These are phyloP conservation scores for Paecilomyces fulvus DNA, from an alignment of 2,329 filamentous ascomycete species.

Conservation along the genomic window DNA sequence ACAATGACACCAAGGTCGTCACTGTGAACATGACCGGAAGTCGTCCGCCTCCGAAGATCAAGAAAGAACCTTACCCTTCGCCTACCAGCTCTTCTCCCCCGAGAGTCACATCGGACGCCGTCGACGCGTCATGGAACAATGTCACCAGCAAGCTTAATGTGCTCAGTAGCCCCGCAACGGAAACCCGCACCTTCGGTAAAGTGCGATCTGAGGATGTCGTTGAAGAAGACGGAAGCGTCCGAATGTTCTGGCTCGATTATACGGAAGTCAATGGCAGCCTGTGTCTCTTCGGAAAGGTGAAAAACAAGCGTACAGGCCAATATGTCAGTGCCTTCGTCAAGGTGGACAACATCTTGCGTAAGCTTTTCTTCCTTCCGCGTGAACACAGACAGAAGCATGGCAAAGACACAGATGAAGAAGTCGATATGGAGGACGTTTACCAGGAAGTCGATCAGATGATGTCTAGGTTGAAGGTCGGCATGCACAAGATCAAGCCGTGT, in stretches of 20 bases:
- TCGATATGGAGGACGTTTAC: slow-evolving; percentile 85
- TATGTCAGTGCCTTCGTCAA: slow-evolving; percentile 94
- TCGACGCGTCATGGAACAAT: slow-evolving; percentile 83
- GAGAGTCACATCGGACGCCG: slow-evolving; percentile 48
- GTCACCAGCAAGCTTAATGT: slow-evolving; percentile 82
- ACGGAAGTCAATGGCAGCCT: slow-evolving; percentile 84
- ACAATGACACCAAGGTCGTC: slow-evolving; percentile 51
- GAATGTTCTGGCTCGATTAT: slow-evolving; percentile 97
- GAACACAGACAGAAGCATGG: slow-evolving; percentile 52
- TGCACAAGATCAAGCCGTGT: slow-evolving; percentile 90
- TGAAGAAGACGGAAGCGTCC: slow-evolving; percentile 85
- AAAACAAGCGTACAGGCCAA: slow-evolving; percentile 70
- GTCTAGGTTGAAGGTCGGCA: slow-evolving; percentile 73
- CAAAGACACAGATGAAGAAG: slow-evolving; percentile 63
- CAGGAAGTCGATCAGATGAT: slow-evolving; percentile 81
- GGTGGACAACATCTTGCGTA: slow-evolving; percentile 86
- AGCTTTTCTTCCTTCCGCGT: slow-evolving; percentile 86
- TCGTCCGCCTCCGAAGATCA: slow-evolving; percentile 65
- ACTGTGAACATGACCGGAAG: slow-evolving; percentile 81
- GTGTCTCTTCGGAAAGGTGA: slow-evolving; percentile 91
- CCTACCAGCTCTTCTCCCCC: slow-evolving; percentile 70
- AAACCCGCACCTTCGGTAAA: slow-evolving; percentile 62
- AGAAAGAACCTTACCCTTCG: slow-evolving; percentile 60
- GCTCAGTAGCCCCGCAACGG: slow-evolving; percentile 61
- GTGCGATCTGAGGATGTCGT: slow-evolving; percentile 74